Conservation (phyloP, 140 eudicot species). For the Anethum foeniculum region DNA sequence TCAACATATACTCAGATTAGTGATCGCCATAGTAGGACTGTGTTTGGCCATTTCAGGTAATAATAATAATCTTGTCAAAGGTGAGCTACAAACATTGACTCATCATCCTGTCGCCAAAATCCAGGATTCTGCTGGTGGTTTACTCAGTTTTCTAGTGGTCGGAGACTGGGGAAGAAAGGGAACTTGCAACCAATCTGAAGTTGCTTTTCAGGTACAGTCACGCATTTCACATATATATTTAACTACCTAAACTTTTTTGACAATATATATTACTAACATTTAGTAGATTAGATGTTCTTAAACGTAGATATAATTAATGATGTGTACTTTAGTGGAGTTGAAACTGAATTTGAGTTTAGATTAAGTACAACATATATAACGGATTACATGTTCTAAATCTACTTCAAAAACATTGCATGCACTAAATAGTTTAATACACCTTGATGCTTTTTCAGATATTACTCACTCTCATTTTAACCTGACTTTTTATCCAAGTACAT, state of each 20-base stretch:
- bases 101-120: neutral
- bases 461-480: no score
- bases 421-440: no score
- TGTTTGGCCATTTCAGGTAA: neutral
- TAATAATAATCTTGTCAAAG: neutral
- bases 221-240: neutral
- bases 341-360: neutral
- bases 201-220: conserved; percentile 7
- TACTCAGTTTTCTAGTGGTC: neutral
- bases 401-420: no score
- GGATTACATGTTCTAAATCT: no score
- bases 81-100: neutral
- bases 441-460: no score
- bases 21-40: neutral
- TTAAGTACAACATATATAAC: no score
- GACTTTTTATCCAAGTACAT: no score
- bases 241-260: no score
- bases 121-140: neutral
- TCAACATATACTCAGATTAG: neutral
- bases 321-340: neutral
- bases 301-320: no score
- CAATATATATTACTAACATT: no score
- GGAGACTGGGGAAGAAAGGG: conserved; percentile 11
- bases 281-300: no score
- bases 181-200: neutral